These are phyloP conservation scores for Wickerhamomyces ciferrii DNA, from an alignment of 805 yeast species.

Conservation along the genomic window DNA sequence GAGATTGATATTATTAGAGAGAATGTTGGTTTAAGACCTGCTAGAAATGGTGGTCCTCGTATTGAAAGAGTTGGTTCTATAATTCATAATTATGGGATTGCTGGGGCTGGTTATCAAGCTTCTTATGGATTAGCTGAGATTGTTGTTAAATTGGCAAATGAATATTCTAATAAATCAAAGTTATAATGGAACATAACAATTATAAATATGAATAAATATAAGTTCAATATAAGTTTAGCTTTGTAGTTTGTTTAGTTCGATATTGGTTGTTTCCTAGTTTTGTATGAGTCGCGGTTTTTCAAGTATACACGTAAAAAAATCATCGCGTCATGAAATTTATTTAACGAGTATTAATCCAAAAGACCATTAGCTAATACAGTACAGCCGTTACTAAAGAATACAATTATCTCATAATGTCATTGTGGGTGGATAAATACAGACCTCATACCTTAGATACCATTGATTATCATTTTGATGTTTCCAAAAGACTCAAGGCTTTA, in stretches of 20 bases:
- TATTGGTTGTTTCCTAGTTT: no score
- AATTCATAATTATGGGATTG: conserved; percentile 68
- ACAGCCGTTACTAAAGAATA: no score
- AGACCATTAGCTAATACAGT: no score
- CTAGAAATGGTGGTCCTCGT: conserved; percentile 53
- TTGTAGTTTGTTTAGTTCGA: no score
- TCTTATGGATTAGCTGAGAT: conserved; percentile 58
- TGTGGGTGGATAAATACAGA: conserved; percentile 95
- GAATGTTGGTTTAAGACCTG: conserved; percentile 69
- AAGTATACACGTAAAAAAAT: no score
- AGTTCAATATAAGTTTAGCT: no score
- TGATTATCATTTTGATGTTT: conserved; percentile 61
- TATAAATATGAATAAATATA: no score
- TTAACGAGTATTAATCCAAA: no score
- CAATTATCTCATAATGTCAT: conserved; percentile 45
- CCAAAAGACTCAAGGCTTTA: conserved; percentile 57
- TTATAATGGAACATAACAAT: no score
- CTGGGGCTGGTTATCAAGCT: conserved; percentile 74
- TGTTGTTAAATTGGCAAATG: conserved; percentile 32
- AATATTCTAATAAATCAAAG: conserved; percentile 20
- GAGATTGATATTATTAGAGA: conserved; percentile 41
- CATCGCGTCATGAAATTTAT: no score
- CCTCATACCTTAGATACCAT: conserved; percentile 64
- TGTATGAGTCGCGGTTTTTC: no score
- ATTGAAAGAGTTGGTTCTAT: conserved; percentile 38